Conservation (phyloP, 179 eudicot species). For the Drosera spatulata region DNA sequence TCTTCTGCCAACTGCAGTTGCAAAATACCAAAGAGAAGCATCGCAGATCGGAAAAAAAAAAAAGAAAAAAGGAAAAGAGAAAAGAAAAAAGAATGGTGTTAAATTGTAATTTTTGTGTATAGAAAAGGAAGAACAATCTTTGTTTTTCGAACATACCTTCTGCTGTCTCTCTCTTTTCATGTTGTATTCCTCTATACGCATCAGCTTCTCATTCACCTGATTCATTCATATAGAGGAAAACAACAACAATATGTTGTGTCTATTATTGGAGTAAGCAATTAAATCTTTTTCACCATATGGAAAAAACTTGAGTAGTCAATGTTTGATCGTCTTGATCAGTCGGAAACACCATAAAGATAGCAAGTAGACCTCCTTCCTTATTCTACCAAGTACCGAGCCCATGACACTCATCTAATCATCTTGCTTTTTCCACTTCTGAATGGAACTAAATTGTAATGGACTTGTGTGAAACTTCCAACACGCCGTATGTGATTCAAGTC, state of each 20-base stretch:
- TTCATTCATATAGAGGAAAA: background rate
- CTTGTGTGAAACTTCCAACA: too few species aligned
- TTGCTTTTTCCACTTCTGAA: too few species aligned
- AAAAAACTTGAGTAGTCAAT: too few species aligned
- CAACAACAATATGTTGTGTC: background rate
- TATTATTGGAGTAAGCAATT: too few species aligned
- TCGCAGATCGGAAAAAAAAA: background rate
- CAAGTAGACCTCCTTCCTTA: too few species aligned
- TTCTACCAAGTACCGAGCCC: too few species aligned
- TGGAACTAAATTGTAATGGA: too few species aligned
- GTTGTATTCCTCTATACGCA: conserved; percentile 51
- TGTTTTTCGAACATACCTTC: conserved; percentile 35
- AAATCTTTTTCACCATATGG: too few species aligned
- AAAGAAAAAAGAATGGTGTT: background rate
- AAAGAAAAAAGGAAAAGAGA: background rate
- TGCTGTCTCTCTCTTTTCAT: conserved; percentile 59
- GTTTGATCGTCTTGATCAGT: too few species aligned
- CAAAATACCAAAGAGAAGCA: background rate
- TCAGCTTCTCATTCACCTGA: conserved; percentile 61
- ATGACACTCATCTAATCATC: too few species aligned
- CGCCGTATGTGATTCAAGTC: too few species aligned
- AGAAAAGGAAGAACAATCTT: background rate
- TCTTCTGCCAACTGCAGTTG: conserved; percentile 53
- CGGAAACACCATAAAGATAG: too few species aligned
- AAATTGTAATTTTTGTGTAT: background rate